A percentile compares a stretch with the other conserved stretches of the same genome.
Conservation (phyloP, 2,329 filamentous ascomycete species). For the Onygena corvina region DNA sequence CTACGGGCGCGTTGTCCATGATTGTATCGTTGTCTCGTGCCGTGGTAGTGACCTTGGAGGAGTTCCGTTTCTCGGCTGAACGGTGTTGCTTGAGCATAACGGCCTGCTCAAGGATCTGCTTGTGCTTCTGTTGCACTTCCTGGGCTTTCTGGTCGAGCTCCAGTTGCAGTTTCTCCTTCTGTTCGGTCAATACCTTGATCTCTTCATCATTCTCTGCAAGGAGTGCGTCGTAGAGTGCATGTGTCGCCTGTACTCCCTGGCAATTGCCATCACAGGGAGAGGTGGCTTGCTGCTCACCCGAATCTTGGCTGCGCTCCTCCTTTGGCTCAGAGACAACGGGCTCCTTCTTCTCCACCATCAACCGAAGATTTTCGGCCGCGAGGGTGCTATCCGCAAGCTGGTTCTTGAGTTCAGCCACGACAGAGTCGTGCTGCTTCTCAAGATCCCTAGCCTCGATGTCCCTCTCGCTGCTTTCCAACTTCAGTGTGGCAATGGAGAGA, state of each 20-base stretch:
- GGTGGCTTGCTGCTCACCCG: not conserved
- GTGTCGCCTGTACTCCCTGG: not conserved
- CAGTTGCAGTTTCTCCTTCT: not conserved
- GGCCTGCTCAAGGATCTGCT: not conserved
- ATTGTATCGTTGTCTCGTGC: not conserved
- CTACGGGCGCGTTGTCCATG: not conserved
- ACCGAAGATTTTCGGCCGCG: not conserved
- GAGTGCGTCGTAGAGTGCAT: not conserved
- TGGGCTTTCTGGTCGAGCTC: not conserved
- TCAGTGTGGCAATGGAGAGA: not conserved
- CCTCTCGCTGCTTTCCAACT: slow-evolving; percentile 1
- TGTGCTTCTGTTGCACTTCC: not conserved
- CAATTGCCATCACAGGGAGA: too few species aligned
- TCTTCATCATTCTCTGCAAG: not conserved
- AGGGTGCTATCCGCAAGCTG: not conserved
- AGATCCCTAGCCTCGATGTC: slow-evolving; percentile 1
- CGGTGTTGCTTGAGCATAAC: not conserved
- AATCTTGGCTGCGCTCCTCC: not conserved
- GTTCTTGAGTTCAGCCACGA: slow-evolving; percentile 2
- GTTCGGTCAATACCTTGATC: not conserved
- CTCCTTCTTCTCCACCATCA: not conserved
- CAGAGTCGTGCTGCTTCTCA: not conserved
- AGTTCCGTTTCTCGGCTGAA: not conserved
- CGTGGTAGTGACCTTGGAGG: not conserved
- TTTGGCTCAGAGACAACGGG: not conserved